Evolutionary conservation across 805 yeast genomes (phyloP), one percentile per base, ranked within the genome.

Genomic region (Nakazawaea peltata): DNA sequence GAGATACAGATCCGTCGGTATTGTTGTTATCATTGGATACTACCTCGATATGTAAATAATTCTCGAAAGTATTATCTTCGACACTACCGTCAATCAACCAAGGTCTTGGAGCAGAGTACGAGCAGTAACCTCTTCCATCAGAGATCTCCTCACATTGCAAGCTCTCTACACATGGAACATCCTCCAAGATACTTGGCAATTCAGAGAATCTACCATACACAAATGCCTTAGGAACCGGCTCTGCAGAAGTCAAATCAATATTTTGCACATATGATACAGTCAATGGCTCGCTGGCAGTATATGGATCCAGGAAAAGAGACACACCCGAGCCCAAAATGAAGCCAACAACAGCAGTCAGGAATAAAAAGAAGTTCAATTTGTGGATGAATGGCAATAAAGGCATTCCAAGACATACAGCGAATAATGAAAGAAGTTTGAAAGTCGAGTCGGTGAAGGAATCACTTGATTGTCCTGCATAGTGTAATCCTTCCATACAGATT

Each of bases 381-480:
- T 80, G 81, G 26, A 75, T 57, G 50, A 83, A 83, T 5, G 92
- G 86, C 32, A 81, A 46, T 13, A 78, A 49, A 6, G 90, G 81
- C 2, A 65, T 28, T 0, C 68, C 59, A 4, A 74, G 41, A 7
- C 59, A 41, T 7, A 65, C 44, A 1, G 72, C 55, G 12, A 65
- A 45, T 4, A 48, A 34, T 4, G 63, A 42, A 3, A 68, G 35
- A 10, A 61, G 37, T 14, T 53, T 41, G 48, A 62, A 64, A 1
- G 74, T 59, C 13, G 53, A 38, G 5, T 45, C 33, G 22, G 74
- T 70, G 4, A 76, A 58, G 4, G 46, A 43, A 12, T 58, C 51
- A 5, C 80, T 71, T 49, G 86, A 95, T 48, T 80, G 86, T 15
- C 75, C 67, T 0, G 88, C 73, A 56, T 84, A 86, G 47, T 70